Base-by-base conservation (phyloP, 345 rosid genomes). In the Balakata baccata region DNA sequence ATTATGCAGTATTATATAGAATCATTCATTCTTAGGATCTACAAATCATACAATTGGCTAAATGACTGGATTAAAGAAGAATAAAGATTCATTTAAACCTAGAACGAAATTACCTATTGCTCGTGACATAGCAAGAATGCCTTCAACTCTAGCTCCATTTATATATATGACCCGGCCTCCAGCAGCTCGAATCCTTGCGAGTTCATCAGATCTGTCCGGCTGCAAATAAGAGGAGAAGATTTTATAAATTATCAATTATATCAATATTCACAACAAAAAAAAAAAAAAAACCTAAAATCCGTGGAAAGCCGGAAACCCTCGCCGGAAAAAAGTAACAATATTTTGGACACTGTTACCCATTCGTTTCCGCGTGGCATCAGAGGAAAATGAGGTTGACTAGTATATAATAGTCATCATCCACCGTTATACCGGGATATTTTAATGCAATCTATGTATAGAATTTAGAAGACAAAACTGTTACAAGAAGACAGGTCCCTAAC, bases 51-150 rank as follows among this genome's bases (percentile, higher is more conserved):
- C 4, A 11, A 29, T 18, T 45, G 47, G n/a, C 59, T 43, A 39
- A 47, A 3, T 3, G n/a, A 4, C 72, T 49, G 16, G 23, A 53
- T 4, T 16, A 56, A 67, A 52, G 56, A 41, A 74, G 51, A 25
- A 46, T 7, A 25, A 38, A 13, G 16, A 45, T 29, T 43, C 34
- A 29, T 29, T 29, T 29, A 29, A 29, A 29, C 34, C 34, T 1
- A 29, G 16, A 65, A 45, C n/a, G 47, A 17, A 64, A 12, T 68
- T 86, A 89, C 97, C 98, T 77, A 91, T 89, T 14, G 98, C 97
- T 68, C 97, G 88, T 8, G 98, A 93, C 82, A 89, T 91, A 6
- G 98, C 93, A 74, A 93, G 84, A 81, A 93, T 88, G 47, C 98
- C 97, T 72, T 87, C 90, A 29, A 93, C 97, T 68, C 97, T 86